Base-by-base conservation (phyloP, 352 stramenopile genomes). In the Globisporangium lucens region DNA sequence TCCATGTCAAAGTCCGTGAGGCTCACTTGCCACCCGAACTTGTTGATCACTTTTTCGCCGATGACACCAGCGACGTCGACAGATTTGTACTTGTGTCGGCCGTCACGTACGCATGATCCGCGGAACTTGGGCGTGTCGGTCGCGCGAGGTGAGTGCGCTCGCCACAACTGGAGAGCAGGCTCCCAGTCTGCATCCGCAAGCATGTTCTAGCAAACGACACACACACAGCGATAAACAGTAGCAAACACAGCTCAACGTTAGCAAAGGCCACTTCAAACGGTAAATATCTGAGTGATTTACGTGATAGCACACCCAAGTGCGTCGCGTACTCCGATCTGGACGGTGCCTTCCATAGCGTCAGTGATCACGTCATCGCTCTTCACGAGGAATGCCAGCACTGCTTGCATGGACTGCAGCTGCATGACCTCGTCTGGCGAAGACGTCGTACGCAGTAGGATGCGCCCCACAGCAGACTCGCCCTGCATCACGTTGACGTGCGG, bases 71-170 rank as follows among this genome's bases (percentile, higher is more conserved):
- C 83, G 22, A 94, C 71, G 35, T 72, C 74, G 30, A 89, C 77
- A 15, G 84, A 94, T 29, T 87, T 89, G 69, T 87, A 94, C 24
- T 73, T 75, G 66, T 94, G 86, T 13, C 83, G 83, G 2, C 86
- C 86, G 57, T 94, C 86, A 20, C 86, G 84, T 55, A 94, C 84
- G 67, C 86, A 93, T 15, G 86, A 94, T 10, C 81, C 86, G 27
- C 86, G 81, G 63, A 94, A 94, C 24, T 73, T 80, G 9, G 88
- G 82, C 7, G 57, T 63, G 12, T 75, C 69, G 1, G 68, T 64
- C 2, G 63, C 66, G 38, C 62, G 72, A 0, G 77, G 35, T 1
- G 53, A 49, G 65, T 91, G 81, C 33, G 71, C 67, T 35, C 73
- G 75, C 86, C 86, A 94, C n/a, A 94, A 68, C 55, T 68, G 56